Conservation (phyloP, 345 rosid genomes). For the Abelmoschus esculentus region DNA sequence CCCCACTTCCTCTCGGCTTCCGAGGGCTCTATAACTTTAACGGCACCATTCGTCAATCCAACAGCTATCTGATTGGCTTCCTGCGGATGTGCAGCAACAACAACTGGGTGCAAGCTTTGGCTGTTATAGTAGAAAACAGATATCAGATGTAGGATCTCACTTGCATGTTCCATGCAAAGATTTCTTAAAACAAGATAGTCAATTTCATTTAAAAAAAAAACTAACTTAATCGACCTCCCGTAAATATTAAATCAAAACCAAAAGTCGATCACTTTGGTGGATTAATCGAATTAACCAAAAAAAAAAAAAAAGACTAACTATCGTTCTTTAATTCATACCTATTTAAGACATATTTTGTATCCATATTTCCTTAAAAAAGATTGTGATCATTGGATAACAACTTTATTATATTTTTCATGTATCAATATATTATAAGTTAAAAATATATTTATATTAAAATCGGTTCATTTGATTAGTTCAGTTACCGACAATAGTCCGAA, state of each 20-base stretch:
- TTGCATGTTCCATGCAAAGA: neutral
- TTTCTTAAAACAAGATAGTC: neutral
- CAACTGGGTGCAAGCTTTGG: slow-evolving; percentile 38
- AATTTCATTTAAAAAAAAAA: no score
- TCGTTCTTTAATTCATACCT: no score
- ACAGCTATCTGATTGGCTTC: slow-evolving; percentile 62
- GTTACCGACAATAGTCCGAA: neutral
- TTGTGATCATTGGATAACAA: no score
- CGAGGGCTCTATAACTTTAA: slow-evolving; percentile 56
- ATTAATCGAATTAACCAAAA: no score
- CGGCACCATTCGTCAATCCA: slow-evolving; percentile 58
- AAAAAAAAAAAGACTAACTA: no score
- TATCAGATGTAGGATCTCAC: neutral
- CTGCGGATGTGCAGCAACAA: slow-evolving; percentile 60
- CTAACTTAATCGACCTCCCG: no score
- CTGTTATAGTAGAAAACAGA: slow-evolving; percentile 15
- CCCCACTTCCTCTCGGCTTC: slow-evolving; percentile 60
- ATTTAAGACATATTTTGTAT: no score
- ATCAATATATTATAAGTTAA: no score
- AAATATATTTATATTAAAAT: neutral
- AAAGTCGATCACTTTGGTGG: no score
- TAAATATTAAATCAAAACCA: no score
- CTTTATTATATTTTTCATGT: no score
- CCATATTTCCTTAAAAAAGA: no score
- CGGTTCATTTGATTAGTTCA: neutral